Percentiles rank a stretch among this genome's conserved stretches.
Evolutionary conservation across 192 early-diverging fungal genomes (phyloP).

Genomic region (Entomortierella beljakovae): DNA sequence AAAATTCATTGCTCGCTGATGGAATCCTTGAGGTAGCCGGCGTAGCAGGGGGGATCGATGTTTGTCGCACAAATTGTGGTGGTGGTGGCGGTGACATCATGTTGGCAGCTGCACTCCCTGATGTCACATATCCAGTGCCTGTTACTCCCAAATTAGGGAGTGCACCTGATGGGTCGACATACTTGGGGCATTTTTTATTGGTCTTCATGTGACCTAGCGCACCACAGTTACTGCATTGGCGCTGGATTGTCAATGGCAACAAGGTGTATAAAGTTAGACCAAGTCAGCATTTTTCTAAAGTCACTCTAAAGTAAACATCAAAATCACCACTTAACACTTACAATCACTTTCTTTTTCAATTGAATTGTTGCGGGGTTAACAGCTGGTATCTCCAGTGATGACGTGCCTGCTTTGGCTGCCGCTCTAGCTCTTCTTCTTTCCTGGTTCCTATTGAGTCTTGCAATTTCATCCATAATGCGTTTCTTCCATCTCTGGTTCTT

Average conservation of each 20-base stretch:
- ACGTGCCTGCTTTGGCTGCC: conserved; percentile 62
- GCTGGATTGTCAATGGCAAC: conserved; percentile 30
- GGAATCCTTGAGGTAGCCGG: conserved; percentile 9
- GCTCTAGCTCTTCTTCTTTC: conserved; percentile 68
- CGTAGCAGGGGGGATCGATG: conserved; percentile 31
- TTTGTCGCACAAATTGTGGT: conserved; percentile 9
- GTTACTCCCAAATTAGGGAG: conserved; percentile 39
- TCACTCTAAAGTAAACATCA: no score
- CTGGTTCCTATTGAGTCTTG: conserved; percentile 71
- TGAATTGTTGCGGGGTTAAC: conserved; percentile 19
- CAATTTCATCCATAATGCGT: conserved; percentile 72
- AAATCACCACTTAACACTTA: conserved; percentile 16
- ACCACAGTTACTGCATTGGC: conserved; percentile 85
- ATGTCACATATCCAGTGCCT: conserved; percentile 39
- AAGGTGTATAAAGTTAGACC: no score
- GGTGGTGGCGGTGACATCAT: conserved; percentile 50
- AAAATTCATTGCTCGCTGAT: conserved; percentile 13
- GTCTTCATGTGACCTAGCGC: conserved; percentile 90
- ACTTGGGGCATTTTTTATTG: conserved; percentile 82
- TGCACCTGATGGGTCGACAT: conserved; percentile 48
- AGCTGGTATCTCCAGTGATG: conserved; percentile 53
- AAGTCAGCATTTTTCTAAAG: no score
- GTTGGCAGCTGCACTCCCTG: conserved; percentile 10
- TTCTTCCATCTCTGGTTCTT: conserved; percentile 67
- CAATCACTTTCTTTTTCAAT: conserved; percentile 75